Evolutionary conservation across 2,329 filamentous ascomycete species (phyloP).

Genomic region (Periconia digitata): DNA sequence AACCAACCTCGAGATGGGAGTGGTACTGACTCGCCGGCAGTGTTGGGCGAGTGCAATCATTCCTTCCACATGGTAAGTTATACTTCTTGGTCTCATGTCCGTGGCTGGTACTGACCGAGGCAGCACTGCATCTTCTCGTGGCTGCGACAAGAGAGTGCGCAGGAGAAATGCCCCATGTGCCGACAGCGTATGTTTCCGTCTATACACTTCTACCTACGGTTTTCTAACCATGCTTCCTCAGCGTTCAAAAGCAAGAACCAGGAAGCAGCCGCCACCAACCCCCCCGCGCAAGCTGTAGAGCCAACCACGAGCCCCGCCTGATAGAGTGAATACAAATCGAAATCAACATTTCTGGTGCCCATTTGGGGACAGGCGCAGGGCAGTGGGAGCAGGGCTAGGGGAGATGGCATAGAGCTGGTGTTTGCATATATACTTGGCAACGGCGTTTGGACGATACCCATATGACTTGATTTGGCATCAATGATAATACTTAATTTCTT

Average conservation of each 20-base stretch:
- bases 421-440: slow-evolving; percentile 1
- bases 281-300: slow-evolving; percentile 13
- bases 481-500: background rate
- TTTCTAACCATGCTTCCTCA: slow-evolving; percentile 19
- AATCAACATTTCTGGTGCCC: no score
- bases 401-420: background rate
- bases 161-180: slow-evolving; percentile 97
- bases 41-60: slow-evolving; percentile 94
- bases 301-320: slow-evolving; percentile 22
- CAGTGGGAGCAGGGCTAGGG: background rate
- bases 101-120: slow-evolving; percentile 8
- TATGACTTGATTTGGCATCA: background rate
- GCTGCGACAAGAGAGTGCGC: slow-evolving; percentile 92
- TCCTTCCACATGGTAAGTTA: slow-evolving; percentile 87
- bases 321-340: no score
- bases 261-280: slow-evolving; percentile 24
- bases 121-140: slow-evolving; percentile 95
- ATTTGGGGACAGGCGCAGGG: background rate
- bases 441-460: slow-evolving; percentile 32
- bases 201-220: background rate
- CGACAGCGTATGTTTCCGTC: slow-evolving; percentile 70
- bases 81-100: background rate
- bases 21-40: slow-evolving; percentile 51
- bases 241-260: slow-evolving; percentile 44
- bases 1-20: no score